Percentiles rank a stretch among this genome's conserved stretches.
These are phyloP conservation scores for Lyophyllum decastes DNA, from an alignment of 768 basidiomycete genomes.

Conservation along the genomic window DNA sequence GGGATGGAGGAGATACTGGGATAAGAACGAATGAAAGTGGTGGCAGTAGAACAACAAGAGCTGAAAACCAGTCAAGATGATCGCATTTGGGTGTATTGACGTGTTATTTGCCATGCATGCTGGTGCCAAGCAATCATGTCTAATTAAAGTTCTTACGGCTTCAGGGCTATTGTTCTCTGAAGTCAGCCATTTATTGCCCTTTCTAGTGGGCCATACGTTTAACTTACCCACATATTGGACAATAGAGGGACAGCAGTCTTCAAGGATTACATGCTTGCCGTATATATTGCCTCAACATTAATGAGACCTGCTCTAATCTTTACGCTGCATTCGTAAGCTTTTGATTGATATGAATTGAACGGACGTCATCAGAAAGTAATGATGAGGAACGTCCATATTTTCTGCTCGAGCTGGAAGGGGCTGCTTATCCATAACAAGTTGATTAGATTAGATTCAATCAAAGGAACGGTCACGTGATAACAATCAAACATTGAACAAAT, in stretches of 20 bases:
- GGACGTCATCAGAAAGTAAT: no score
- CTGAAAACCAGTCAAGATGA: constrained; percentile 9
- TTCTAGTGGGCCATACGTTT: no score
- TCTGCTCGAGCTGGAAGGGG: no score
- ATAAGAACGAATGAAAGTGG: constrained; percentile 10
- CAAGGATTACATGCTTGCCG: no score
- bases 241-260: neutral
- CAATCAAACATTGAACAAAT: neutral
- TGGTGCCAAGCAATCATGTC: neutral
- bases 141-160: neutral
- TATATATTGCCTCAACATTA: no score
- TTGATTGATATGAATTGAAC: no score
- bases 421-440: neutral
- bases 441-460: neutral
- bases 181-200: neutral
- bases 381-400: no score
- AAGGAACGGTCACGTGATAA: neutral
- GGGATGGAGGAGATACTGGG: constrained; percentile 7
- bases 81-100: constrained; percentile 29
- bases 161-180: neutral
- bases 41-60: constrained; percentile 12
- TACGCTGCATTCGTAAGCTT: no score
- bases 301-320: no score
- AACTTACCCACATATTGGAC: no score
- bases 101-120: constrained; percentile 31